A percentile compares a stretch with the other conserved stretches of the same genome.
These are phyloP conservation scores for Skeletonema menzelii DNA, from an alignment of 108 stramenopile species.

Conservation along the genomic window DNA sequence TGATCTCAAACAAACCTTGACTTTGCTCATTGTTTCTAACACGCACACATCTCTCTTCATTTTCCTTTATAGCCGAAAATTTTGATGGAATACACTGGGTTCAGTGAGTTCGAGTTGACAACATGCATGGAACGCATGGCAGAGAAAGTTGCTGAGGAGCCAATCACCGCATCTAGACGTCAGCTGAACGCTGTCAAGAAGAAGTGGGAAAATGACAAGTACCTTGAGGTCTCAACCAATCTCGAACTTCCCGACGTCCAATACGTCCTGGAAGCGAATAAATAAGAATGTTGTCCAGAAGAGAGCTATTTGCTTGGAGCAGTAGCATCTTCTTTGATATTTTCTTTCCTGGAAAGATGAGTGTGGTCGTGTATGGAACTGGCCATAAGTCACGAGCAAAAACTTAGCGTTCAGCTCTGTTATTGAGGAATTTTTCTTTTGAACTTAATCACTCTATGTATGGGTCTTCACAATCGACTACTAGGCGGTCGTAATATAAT, in stretches of 20 bases:
- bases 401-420: no score
- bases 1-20: not conserved
- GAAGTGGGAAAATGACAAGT: slow-evolving; percentile 64
- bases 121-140: slow-evolving; percentile 39
- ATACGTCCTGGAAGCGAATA: not conserved
- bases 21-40: slow-evolving; percentile 8
- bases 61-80: slow-evolving; percentile 39
- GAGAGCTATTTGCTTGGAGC: slow-evolving; percentile 14
- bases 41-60: not conserved
- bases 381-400: not conserved
- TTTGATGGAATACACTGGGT: slow-evolving; percentile 71
- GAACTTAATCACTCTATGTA: not conserved
- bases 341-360: not conserved
- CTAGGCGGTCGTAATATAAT: not conserved
- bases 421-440: no score
- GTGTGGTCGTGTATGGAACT: not conserved
- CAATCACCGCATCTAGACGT: slow-evolving; percentile 54
- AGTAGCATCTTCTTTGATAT: not conserved
- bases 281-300: not conserved
- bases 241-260: slow-evolving; percentile 35
- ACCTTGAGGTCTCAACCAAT: slow-evolving; percentile 44
- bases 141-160: slow-evolving; percentile 53
- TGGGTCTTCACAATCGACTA: no score
- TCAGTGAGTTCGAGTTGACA: slow-evolving; percentile 28
- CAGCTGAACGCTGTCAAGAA: slow-evolving; percentile 63